These are phyloP conservation scores for Punica granatum DNA, from an alignment of 345 rosid species.

Conservation along the genomic window DNA sequence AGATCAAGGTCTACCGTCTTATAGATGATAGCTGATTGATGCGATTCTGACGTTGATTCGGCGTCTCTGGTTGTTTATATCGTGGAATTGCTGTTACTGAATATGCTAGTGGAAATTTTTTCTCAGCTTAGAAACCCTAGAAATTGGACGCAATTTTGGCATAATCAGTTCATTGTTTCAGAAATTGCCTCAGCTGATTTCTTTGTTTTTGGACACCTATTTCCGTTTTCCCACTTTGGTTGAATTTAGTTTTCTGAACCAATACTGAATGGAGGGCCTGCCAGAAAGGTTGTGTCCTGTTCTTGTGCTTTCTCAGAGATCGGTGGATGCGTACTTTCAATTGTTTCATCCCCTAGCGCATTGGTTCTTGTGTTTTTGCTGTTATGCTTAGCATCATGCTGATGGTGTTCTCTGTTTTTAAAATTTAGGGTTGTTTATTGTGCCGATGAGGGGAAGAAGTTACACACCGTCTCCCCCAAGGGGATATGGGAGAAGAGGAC, in stretches of 20 bases:
- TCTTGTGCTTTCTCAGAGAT: too few relatives aligned
- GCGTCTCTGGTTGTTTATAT: not conserved
- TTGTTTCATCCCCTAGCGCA: too few relatives aligned
- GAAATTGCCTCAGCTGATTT: not conserved
- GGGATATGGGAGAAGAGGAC: slow-evolving; percentile 65
- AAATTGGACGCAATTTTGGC: not conserved
- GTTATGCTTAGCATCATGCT: not conserved
- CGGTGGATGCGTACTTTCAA: not conserved
- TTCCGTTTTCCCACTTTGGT: not conserved
- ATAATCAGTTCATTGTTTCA: not conserved
- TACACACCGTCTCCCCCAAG: slow-evolving; percentile 65
- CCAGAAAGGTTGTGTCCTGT: too few relatives aligned
- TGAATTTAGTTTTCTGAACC: too few relatives aligned
- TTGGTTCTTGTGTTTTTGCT: not conserved
- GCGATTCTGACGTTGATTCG: not conserved
- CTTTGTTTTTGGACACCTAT: not conserved
- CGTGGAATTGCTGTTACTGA: not conserved
- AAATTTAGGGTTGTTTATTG: not conserved
- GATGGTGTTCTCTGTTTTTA: not conserved
- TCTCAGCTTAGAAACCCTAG: slow-evolving; percentile 2
- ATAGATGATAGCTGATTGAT: not conserved
- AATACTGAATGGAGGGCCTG: not conserved
- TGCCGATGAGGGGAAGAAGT: slow-evolving; percentile 78
- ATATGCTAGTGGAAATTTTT: not conserved
- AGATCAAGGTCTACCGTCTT: not conserved